These are phyloP conservation scores for Claviceps cyperi DNA, from an alignment of 2,329 filamentous ascomycete species.

Conservation along the genomic window DNA sequence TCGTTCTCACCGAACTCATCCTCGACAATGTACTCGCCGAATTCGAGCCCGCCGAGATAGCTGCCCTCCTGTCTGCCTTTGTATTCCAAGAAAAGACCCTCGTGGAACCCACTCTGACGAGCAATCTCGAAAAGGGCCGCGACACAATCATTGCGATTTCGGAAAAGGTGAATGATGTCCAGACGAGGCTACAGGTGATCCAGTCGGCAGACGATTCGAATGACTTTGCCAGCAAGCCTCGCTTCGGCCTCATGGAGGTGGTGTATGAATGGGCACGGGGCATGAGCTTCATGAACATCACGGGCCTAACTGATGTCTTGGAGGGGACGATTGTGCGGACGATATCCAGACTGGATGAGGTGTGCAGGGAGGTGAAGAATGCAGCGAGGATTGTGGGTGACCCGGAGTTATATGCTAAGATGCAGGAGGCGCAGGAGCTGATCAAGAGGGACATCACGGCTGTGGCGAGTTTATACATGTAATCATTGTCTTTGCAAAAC, in stretches of 20 bases:
- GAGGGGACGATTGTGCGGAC: conserved; percentile 95
- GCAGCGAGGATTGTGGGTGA: conserved; percentile 91
- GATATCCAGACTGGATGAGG: conserved; percentile 88
- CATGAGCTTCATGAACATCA: conserved; percentile 98
- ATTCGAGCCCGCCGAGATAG: conserved; percentile 92
- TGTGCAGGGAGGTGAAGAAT: conserved; percentile 93
- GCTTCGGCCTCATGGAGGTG: conserved; percentile 91
- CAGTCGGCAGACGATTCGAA: conserved; percentile 80
- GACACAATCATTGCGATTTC: conserved; percentile 79
- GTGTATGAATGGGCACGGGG: conserved; percentile 97
- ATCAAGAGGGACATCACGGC: conserved; percentile 94
- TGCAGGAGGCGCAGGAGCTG: conserved; percentile 93
- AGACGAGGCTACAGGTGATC: conserved; percentile 85
- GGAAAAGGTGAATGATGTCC: conserved; percentile 81
- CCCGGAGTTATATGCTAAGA: conserved; percentile 84
- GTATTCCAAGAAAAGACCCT: conserved; percentile 97
- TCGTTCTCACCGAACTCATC: conserved; percentile 89
- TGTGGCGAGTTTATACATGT: conserved; percentile 81
- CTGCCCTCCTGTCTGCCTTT: conserved; percentile 82
- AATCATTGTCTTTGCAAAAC: conserved; percentile 8
- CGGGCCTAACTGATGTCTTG: conserved; percentile 85
- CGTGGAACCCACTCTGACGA: conserved; percentile 63
- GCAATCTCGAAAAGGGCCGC: conserved; percentile 67
- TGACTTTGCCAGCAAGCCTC: conserved; percentile 73
- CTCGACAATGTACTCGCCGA: conserved; percentile 93